Percentiles rank a stretch among this genome's conserved stretches.
Evolutionary conservation across 106 monocot genomes (phyloP).

Genomic region (Gastrodia elata): DNA sequence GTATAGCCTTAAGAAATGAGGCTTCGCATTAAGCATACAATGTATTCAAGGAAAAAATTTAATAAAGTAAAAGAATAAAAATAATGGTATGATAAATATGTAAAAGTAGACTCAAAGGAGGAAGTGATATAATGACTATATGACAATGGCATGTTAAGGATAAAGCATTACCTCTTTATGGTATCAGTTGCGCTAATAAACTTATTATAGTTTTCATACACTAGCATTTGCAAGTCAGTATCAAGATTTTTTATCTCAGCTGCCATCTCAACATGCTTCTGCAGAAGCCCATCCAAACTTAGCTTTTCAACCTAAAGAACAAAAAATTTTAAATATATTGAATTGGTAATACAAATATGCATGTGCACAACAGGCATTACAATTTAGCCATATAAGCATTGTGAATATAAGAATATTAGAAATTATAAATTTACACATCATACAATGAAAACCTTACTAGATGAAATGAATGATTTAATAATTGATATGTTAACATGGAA

Average conservation of each 20-base stretch:
- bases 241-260: conserved; percentile 99
- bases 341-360: background rate
- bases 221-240: conserved; percentile 96
- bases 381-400: background rate
- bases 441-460: background rate
- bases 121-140: background rate
- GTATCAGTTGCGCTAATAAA: conserved; percentile 98
- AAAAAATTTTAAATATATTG: background rate
- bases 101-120: background rate
- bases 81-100: background rate
- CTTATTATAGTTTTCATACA: conserved; percentile 99
- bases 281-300: conserved; percentile 82
- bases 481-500: background rate
- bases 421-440: background rate
- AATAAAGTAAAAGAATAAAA: background rate
- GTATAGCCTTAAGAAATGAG: background rate
- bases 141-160: background rate
- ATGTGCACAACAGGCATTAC: background rate
- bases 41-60: background rate
- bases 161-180: conserved; percentile 61
- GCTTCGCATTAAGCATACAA: background rate
- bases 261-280: conserved; percentile 93
- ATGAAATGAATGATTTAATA: background rate
- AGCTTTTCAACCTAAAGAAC: conserved; percentile 60
- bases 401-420: background rate